Conservation (phyloP, 768 basidiomycete species). For the Lyophyllum semitale region DNA sequence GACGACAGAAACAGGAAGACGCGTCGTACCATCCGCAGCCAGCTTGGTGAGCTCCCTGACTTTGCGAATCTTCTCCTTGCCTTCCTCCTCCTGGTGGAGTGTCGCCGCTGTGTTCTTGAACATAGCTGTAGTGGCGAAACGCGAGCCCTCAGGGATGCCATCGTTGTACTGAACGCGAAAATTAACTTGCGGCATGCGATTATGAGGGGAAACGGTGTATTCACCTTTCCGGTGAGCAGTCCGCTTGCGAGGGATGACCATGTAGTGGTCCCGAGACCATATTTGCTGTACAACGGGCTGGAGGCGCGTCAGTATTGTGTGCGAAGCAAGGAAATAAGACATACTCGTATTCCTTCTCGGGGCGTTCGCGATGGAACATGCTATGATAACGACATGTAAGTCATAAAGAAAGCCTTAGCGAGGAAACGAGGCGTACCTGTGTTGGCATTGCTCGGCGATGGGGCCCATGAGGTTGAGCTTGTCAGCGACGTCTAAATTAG, state of each 20-base stretch:
- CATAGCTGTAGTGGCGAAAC: slow-evolving; percentile 57
- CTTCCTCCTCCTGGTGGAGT: slow-evolving; percentile 58
- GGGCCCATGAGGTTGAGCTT: slow-evolving; percentile 69
- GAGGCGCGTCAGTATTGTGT: neutral
- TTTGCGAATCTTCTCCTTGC: slow-evolving; percentile 70
- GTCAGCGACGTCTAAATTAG: slow-evolving; percentile 59
- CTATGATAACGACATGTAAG: slow-evolving; percentile 31
- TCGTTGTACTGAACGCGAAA: slow-evolving; percentile 58
- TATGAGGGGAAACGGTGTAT: neutral
- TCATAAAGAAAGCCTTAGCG: neutral
- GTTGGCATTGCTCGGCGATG: slow-evolving; percentile 76
- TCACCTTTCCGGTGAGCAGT: slow-evolving; percentile 5
- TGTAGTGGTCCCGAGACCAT: slow-evolving; percentile 68
- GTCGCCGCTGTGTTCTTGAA: slow-evolving; percentile 54
- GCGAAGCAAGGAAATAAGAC: slow-evolving; percentile 13
- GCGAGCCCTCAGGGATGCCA: slow-evolving; percentile 73
- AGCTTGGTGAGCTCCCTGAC: slow-evolving; percentile 66
- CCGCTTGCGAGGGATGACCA: slow-evolving; percentile 46
- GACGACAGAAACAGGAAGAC: neutral
- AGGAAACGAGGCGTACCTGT: slow-evolving; percentile 44
- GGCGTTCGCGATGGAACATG: slow-evolving; percentile 76
- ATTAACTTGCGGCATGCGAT: neutral
- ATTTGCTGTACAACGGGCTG: slow-evolving; percentile 67
- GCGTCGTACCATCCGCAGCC: slow-evolving; percentile 52
- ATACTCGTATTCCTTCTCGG: slow-evolving; percentile 79